phyloP scores from a whole-genome alignment of 2,329 filamentous ascomycete genomes.

The Didymella exigua region DNA sequence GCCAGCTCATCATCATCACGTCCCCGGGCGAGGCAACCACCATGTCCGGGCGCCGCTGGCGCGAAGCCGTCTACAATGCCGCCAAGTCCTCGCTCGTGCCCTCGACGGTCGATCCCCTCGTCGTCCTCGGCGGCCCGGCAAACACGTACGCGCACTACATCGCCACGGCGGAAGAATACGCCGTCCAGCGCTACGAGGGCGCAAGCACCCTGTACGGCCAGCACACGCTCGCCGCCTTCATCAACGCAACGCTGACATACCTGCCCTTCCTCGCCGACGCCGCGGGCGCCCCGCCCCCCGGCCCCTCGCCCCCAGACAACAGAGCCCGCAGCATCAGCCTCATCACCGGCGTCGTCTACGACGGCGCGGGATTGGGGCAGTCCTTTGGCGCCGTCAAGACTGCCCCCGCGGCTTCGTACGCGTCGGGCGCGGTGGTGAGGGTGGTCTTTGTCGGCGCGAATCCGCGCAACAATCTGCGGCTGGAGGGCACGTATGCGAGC shows the following conservation, averaged over 20 bases:
- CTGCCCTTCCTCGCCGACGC: slow-evolving; percentile 67
- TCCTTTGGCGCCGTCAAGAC: slow-evolving; percentile 71
- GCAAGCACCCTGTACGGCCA: slow-evolving; percentile 87
- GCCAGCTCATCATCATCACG: slow-evolving; percentile 82
- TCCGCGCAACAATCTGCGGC: slow-evolving; percentile 82
- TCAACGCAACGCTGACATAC: slow-evolving; percentile 79
- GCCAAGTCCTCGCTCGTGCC: slow-evolving; percentile 24
- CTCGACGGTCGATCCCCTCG: slow-evolving; percentile 54
- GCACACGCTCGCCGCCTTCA: slow-evolving; percentile 82
- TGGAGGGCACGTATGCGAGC: slow-evolving; percentile 77
- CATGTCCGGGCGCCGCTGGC: slow-evolving; percentile 91
- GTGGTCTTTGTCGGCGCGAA: slow-evolving; percentile 84
- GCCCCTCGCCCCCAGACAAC: slow-evolving; percentile 77
- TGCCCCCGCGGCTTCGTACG: slow-evolving; percentile 62
- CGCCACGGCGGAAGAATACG: slow-evolving; percentile 78
- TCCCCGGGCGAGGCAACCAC: slow-evolving; percentile 88
- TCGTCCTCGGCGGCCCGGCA: slow-evolving; percentile 84
- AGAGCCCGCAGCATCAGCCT: slow-evolving; percentile 76
- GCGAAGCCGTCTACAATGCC: slow-evolving; percentile 49
- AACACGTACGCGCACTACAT: slow-evolving; percentile 91
- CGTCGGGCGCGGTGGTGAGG: slow-evolving; percentile 65
- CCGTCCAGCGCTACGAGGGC: slow-evolving; percentile 90
- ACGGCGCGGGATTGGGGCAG: slow-evolving; percentile 68
- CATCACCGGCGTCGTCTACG: slow-evolving; percentile 78
- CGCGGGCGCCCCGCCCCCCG: slow-evolving; percentile 50